These are phyloP conservation scores for Penicillium robsamsonii DNA, from an alignment of 495 filamentous ascomycete genomes.

Conservation along the genomic window DNA sequence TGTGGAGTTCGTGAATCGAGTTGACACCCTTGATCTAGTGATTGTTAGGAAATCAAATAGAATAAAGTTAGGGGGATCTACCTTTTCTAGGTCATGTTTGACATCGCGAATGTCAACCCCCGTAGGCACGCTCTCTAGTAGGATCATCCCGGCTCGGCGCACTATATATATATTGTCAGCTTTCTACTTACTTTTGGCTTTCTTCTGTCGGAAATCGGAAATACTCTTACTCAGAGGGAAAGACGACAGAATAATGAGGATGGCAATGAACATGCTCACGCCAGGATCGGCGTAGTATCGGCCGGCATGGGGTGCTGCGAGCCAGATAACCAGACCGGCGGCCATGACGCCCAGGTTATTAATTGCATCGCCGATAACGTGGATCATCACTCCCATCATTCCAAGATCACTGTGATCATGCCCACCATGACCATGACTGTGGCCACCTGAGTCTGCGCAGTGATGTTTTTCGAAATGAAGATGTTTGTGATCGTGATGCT, in stretches of 20 bases:
- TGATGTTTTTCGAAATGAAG: slow-evolving; percentile 10
- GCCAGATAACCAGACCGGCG: slow-evolving; percentile 45
- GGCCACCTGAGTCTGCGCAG: slow-evolving; percentile 19
- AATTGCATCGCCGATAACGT: slow-evolving; percentile 49
- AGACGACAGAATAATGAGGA: slow-evolving; percentile 44
- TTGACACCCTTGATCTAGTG: slow-evolving; percentile 43
- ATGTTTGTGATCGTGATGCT: slow-evolving; percentile 32
- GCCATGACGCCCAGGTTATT: slow-evolving; percentile 53
- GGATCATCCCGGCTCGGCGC: slow-evolving; percentile 50
- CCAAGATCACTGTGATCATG: slow-evolving; percentile 43
- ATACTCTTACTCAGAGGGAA: slow-evolving; percentile 37
- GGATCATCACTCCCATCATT: slow-evolving; percentile 48
- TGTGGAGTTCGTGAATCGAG: slow-evolving; percentile 51
- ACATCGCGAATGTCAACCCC: slow-evolving; percentile 74
- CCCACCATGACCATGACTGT: slow-evolving; percentile 25
- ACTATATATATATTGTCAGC: slow-evolving; percentile 33
- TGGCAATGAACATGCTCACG: slow-evolving; percentile 43
- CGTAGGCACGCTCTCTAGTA: slow-evolving; percentile 80
- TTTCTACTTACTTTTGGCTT: not conserved
- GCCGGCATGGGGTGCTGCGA: slow-evolving; percentile 31
- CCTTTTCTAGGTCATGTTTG: slow-evolving; percentile 63
- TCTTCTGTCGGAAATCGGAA: not conserved
- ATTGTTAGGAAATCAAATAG: not conserved
- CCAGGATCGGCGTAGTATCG: slow-evolving; percentile 51
- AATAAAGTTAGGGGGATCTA: slow-evolving; percentile 3